Percentiles rank a stretch among this genome's conserved stretches.
phyloP scores from a whole-genome alignment of 768 basidiomycete genomes.

The Postia placenta region DNA sequence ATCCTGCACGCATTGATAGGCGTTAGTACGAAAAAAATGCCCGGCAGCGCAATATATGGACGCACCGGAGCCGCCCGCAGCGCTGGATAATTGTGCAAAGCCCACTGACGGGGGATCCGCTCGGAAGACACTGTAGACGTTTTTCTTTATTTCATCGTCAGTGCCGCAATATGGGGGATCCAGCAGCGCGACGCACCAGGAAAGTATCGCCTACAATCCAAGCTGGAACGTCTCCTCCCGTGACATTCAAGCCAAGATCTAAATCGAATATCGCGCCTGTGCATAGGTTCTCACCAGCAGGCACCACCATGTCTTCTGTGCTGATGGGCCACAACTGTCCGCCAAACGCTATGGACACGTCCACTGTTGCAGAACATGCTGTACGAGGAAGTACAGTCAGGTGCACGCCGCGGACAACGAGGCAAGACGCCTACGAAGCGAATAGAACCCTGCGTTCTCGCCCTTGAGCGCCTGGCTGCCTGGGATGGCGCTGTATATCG shows the following conservation, averaged over 20 bases:
- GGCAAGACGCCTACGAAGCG: constrained; percentile 57
- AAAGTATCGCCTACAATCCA: constrained; percentile 47
- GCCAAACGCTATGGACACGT: constrained; percentile 68
- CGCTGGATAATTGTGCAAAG: constrained; percentile 54
- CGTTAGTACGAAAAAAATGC: too few relatives aligned
- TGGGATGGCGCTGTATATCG: constrained; percentile 63
- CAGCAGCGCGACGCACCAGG: constrained; percentile 34
- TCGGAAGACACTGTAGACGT: constrained; percentile 88
- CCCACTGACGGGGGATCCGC: constrained; percentile 71
- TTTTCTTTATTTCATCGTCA: constrained; percentile 42
- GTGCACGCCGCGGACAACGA: neutral
- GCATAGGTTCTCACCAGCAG: constrained; percentile 35
- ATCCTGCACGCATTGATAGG: too few relatives aligned
- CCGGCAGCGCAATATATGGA: too few relatives aligned
- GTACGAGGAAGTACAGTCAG: constrained; percentile 3
- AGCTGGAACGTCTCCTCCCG: constrained; percentile 23
- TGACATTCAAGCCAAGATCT: constrained; percentile 39
- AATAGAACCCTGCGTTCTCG: constrained; percentile 62
- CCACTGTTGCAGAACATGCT: constrained; percentile 64
- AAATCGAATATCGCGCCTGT: constrained; percentile 71
- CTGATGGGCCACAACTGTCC: constrained; percentile 74
- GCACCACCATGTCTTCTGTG: constrained; percentile 57
- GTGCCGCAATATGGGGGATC: neutral
- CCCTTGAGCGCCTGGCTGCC: constrained; percentile 42
- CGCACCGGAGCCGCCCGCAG: constrained; percentile 24